A percentile compares a stretch with the other conserved stretches of the same genome.
phyloP scores from a whole-genome alignment of 805 yeast species.

The Komagataella pastoris region DNA sequence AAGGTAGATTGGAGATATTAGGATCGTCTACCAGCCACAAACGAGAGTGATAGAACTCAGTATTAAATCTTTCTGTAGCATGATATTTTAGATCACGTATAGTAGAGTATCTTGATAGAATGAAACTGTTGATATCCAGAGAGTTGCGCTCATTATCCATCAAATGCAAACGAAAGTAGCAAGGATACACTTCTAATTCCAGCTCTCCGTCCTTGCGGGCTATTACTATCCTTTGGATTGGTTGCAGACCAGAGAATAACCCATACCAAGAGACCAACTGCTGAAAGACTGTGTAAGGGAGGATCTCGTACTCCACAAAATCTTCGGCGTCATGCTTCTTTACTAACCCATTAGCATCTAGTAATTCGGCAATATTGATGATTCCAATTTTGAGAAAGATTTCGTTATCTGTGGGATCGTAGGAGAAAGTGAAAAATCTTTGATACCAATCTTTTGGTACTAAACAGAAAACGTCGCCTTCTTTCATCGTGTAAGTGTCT shows the following conservation, averaged over 20 bases:
- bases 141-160: not conserved
- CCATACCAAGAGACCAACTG: slow-evolving; percentile 44
- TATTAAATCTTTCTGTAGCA: not conserved
- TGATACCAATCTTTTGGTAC: slow-evolving; percentile 33
- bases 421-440: slow-evolving; percentile 21
- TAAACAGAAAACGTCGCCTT: slow-evolving; percentile 35
- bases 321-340: slow-evolving; percentile 1
- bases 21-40: not conserved
- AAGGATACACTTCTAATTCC: slow-evolving; percentile 10
- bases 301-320: not conserved
- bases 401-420: slow-evolving; percentile 14
- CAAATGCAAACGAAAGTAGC: not conserved
- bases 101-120: not conserved
- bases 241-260: slow-evolving; percentile 20
- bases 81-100: not conserved
- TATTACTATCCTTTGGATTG: slow-evolving; percentile 23
- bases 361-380: slow-evolving; percentile 28
- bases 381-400: slow-evolving; percentile 25
- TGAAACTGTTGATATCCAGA: not conserved
- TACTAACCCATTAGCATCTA: slow-evolving; percentile 28
- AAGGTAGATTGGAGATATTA: not conserved
- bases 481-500: slow-evolving; percentile 10
- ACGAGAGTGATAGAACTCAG: not conserved
- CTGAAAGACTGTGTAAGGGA: slow-evolving; percentile 19
- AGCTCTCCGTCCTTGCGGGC: slow-evolving; percentile 10